A percentile compares a stretch with the other conserved stretches of the same genome.
Conservation (phyloP, 352 stramenopile genomes). For the Pythium coloratum region DNA sequence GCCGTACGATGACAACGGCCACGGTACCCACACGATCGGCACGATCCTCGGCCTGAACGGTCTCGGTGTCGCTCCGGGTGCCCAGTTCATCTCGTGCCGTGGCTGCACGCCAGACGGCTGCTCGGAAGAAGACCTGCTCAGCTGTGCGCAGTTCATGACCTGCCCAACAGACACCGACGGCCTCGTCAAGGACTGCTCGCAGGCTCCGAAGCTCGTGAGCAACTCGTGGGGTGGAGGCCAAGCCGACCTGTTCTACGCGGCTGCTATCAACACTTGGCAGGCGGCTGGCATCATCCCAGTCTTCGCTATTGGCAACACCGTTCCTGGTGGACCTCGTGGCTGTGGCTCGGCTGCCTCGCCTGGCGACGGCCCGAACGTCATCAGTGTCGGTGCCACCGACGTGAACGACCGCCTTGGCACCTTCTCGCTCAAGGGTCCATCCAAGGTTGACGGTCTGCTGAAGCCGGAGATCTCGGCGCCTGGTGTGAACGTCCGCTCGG, state of each 20-base stretch:
- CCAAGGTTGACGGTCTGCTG: background rate
- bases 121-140: constrained; percentile 16
- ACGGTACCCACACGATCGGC: background rate
- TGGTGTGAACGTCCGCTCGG: constrained; percentile 14
- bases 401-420: background rate
- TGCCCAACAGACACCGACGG: background rate
- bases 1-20: constrained; percentile 18
- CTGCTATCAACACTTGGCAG: constrained; percentile 20
- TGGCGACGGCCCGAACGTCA: constrained; percentile 23
- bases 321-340: background rate
- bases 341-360: constrained; percentile 8
- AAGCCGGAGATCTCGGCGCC: background rate
- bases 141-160: constrained; percentile 31
- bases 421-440: background rate
- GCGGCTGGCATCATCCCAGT: constrained; percentile 26
- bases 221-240: constrained; percentile 23
- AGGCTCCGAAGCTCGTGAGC: constrained; percentile 13
- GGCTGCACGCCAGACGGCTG: constrained; percentile 9
- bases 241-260: constrained; percentile 4
- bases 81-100: constrained; percentile 3
- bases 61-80: constrained; percentile 9
- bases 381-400: constrained; percentile 20
- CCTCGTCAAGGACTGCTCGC: background rate
- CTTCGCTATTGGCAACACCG: constrained; percentile 24
- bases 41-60: background rate